Evolutionary conservation across 1,139 yeast genomes (phyloP), one percentile per base, ranked within the genome.

Genomic region (Magnusiomyces tetraspermus): DNA sequence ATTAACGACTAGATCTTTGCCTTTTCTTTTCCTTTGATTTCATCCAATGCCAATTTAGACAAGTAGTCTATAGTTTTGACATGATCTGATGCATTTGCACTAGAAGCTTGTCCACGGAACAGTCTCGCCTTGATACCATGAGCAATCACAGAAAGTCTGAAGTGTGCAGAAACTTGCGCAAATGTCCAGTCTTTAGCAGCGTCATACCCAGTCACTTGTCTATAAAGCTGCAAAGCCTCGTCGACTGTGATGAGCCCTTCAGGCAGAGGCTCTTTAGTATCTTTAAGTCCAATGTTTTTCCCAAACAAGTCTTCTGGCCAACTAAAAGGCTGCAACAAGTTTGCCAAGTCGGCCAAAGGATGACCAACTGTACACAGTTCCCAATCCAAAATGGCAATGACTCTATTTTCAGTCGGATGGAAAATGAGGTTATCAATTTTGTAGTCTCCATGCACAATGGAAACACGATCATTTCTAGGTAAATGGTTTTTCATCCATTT

Each of bases 101-200:
- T 76, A 37, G 83, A 77, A 0, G 86, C 86, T 53, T 75, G 77
- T 15, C 85, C 85, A 52, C 74, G 69, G 19, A 75, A 72, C 1
- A 75, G 71, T 54, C 88, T 71, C 69, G 83, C 82, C 11, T 82
- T 83, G 55, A 82, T 80, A 2, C 88, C 88, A 59, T 82, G 88
- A 36, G 78, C 71, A 55, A 82, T 82, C 22, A 82, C 85, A 57
- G 79, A 72, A 37, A 82, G 71, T 46, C 87, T 67, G 50, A 78
- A 71, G 52, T 81, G 71, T 0, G 85, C 85, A 64, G 80, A 81
- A 1, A 79, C 83, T 28, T 71, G 73, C 0, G 85, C 87, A 53
- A 77, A 76, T 10, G 67, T 64, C 84, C 85, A 81, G 50, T 70
- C 60, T 2, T 57, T 55, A 8, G 55, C 49, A 8, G 71, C 70